A percentile compares a stretch with the other conserved stretches of the same genome.
Evolutionary conservation across 1,284 basidiomycete genomes (phyloP).

Genomic region (Marasmius fiardii): DNA sequence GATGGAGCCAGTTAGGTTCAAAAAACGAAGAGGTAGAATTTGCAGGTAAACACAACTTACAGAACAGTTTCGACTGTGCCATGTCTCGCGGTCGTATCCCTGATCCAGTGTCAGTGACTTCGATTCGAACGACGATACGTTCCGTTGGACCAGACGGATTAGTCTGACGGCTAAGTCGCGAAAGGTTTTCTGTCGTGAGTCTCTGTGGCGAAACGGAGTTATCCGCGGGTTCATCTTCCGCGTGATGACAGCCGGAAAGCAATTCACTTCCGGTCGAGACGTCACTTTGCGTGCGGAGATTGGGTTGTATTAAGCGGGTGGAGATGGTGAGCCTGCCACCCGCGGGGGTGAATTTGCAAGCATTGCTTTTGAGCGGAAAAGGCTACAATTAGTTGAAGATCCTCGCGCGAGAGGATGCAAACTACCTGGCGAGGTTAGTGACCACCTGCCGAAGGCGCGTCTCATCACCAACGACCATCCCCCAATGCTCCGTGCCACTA

Average conservation of each 20-base stretch:
- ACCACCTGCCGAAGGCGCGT: slow-evolving; percentile 68
- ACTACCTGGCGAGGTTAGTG: slow-evolving; percentile 60
- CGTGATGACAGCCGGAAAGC: neutral
- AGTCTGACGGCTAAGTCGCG: slow-evolving; percentile 31
- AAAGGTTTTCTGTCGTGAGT: slow-evolving; percentile 30
- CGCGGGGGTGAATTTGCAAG: slow-evolving; percentile 63
- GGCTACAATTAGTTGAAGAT: neutral
- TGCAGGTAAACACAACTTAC: slow-evolving; percentile 45
- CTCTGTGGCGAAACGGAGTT: slow-evolving; percentile 11
- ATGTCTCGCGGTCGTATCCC: slow-evolving; percentile 76
- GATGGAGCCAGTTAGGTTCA: neutral
- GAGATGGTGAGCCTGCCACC: slow-evolving; percentile 53
- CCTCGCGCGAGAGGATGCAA: neutral
- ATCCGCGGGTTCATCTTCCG: slow-evolving; percentile 1
- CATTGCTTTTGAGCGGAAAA: slow-evolving; percentile 36
- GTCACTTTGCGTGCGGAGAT: neutral
- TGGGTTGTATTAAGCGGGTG: slow-evolving; percentile 43
- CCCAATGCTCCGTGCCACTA: slow-evolving; percentile 33
- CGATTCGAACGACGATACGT: slow-evolving; percentile 63
- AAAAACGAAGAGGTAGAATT: neutral
- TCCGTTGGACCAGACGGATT: slow-evolving; percentile 27
- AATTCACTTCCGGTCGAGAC: neutral
- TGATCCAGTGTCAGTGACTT: slow-evolving; percentile 73
- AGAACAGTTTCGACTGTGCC: slow-evolving; percentile 70
- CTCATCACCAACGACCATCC: slow-evolving; percentile 62